These are phyloP conservation scores for Nephelium lappaceum DNA, from an alignment of 345 rosid genomes.

Conservation along the genomic window DNA sequence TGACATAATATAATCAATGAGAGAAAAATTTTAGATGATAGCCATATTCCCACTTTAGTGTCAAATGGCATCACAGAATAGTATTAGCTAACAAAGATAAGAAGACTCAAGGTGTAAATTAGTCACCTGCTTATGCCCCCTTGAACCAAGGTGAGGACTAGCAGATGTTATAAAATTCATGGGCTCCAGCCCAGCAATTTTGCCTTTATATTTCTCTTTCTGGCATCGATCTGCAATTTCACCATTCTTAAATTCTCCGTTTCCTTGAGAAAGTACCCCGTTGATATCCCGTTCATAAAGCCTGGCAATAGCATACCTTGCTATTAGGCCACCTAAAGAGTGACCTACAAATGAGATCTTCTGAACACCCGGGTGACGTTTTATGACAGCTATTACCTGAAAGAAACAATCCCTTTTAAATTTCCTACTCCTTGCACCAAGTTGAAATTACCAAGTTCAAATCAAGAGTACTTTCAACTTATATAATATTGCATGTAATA, in stretches of 20 bases:
- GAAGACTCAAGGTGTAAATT: slow-evolving; percentile 8
- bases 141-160: slow-evolving; percentile 88
- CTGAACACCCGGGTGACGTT: slow-evolving; percentile 48
- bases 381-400: slow-evolving; percentile 70
- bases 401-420: slow-evolving; percentile 24
- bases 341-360: slow-evolving; percentile 86
- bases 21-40: neutral
- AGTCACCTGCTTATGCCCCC: slow-evolving; percentile 83
- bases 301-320: slow-evolving; percentile 83
- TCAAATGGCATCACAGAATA: slow-evolving; percentile 3
- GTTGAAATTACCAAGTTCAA: slow-evolving; percentile 18
- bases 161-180: slow-evolving; percentile 82
- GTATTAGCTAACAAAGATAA: slow-evolving; percentile 4
- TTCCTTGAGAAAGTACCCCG: slow-evolving; percentile 37
- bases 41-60: neutral
- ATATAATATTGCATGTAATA: neutral
- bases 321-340: slow-evolving; percentile 86
- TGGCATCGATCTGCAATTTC: slow-evolving; percentile 28
- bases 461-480: slow-evolving; percentile 1
- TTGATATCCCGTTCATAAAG: slow-evolving; percentile 51
- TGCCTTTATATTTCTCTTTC: slow-evolving; percentile 42
- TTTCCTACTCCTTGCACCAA: neutral
- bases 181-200: slow-evolving; percentile 82
- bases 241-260: slow-evolving; percentile 34
- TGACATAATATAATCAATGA: neutral